phyloP scores from a whole-genome alignment of 495 filamentous ascomycete species.

The Aspergillus homomorphus region DNA sequence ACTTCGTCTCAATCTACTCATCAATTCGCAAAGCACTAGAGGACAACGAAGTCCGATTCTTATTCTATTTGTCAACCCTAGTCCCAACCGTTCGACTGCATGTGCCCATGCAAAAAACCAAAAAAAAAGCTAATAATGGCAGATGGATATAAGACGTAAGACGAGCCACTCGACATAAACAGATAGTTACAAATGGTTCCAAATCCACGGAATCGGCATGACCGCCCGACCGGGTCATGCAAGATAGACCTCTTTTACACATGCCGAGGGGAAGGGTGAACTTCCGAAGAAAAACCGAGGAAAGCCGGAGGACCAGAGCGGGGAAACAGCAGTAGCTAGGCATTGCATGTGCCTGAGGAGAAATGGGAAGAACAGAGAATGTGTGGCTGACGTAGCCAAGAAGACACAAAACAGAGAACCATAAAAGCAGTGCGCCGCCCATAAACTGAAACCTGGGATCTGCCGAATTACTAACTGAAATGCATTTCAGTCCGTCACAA shows the following conservation, averaged over 20 bases:
- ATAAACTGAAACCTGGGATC: not conserved
- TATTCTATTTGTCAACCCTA: conserved; percentile 7
- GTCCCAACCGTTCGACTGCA: not conserved
- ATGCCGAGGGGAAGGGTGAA: not conserved
- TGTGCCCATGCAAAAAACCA: not conserved
- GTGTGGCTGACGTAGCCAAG: conserved; percentile 1
- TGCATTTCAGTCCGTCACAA: conserved; percentile 25
- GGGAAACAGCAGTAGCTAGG: not conserved
- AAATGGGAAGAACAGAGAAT: conserved; percentile 1
- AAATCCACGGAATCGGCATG: not conserved
- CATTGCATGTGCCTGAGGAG: not conserved
- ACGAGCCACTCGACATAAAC: not conserved
- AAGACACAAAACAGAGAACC: not conserved
- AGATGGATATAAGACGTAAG: not conserved
- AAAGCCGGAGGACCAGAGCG: not conserved
- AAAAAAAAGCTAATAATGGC: not conserved
- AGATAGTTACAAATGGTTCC: not conserved
- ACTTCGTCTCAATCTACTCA: not conserved
- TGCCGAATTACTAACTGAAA: conserved; percentile 7
- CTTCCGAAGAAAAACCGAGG: not conserved
- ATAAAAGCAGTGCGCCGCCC: not conserved
- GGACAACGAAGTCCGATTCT: conserved; percentile 7
- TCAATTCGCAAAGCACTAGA: not conserved
- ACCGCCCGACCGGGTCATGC: not conserved
- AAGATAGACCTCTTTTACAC: not conserved